Conservation (phyloP, 345 rosid species). For the Rhizophora apiculata region DNA sequence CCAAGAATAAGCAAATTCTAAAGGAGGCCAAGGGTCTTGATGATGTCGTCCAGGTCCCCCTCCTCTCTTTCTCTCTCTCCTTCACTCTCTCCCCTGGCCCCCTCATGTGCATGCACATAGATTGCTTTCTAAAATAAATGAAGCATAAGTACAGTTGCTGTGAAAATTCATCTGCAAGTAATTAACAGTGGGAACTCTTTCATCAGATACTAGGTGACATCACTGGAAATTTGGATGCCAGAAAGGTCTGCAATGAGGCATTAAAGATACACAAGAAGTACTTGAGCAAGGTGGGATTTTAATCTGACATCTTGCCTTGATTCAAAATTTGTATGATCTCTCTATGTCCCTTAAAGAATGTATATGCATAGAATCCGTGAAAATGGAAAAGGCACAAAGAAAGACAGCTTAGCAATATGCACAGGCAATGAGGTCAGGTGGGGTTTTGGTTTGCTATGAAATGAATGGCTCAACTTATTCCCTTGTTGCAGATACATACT, state of each 20-base stretch:
- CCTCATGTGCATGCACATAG: neutral
- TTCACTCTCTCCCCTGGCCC: too few relatives aligned
- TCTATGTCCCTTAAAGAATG: too few relatives aligned
- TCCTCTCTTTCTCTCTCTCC: constrained; percentile 5
- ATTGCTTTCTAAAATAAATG: neutral
- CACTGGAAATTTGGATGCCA: constrained; percentile 78
- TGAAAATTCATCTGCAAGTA: neutral
- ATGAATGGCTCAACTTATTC: too few relatives aligned
- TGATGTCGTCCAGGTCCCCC: constrained; percentile 72
- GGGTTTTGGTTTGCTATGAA: too few relatives aligned
- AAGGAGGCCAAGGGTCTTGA: constrained; percentile 88
- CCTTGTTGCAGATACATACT: too few relatives aligned
- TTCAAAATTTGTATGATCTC: neutral
- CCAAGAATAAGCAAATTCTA: constrained; percentile 74
- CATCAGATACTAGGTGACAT: constrained; percentile 72
- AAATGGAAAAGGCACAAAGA: too few relatives aligned
- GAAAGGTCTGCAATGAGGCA: constrained; percentile 71
- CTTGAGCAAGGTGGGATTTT: constrained; percentile 52
- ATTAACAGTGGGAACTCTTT: constrained; percentile 7
- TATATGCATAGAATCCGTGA: too few relatives aligned
- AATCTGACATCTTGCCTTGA: neutral
- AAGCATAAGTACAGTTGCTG: too few relatives aligned
- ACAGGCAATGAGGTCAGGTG: too few relatives aligned
- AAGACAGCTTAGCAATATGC: too few relatives aligned
- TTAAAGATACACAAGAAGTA: constrained; percentile 82